Base-by-base conservation (phyloP, 441 rosid species). In the Daphne laureola region DNA sequence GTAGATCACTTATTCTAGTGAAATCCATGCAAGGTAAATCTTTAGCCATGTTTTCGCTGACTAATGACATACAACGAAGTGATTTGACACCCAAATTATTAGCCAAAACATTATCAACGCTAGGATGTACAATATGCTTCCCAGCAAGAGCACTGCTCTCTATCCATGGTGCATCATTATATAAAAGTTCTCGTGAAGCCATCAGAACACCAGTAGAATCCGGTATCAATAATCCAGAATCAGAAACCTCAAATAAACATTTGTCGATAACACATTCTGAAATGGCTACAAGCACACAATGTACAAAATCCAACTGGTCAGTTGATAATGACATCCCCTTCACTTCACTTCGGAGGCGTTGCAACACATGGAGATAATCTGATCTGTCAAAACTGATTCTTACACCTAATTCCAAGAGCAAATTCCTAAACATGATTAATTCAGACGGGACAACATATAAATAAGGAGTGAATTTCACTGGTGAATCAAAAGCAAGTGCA, bases 151-250 rank as follows among this genome's bases (percentile, higher is more conserved):
- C 68, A 75, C 66, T 70, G 58, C 67, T 76, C 74, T 93, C 97
- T 58, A 93, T 90, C 98, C 98, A 93, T n/a, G 97, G 97, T 61
- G 98, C 98, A 73, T 93, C 98, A 69, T 93, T 90, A 74, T 81
- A 87, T n/a, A 89, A 77, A 65, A 93, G 89, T 68, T 93, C 84
- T 58, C 78, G 76, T 35, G 79, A 80, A 49, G 67, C 68, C 69
- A 69, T 73, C 71, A 93, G 75, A 71, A 77, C 51, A 61, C 97
- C 96, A 65, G 71, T 73, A 35, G 87, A 73, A 82, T 87, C 84
- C 8, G 98, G 98, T 67, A 83, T 75, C 66, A 89, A 66, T 65
- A 93, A 57, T 60, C 76, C 71, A 57, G 77, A 61, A 58, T 65
- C 73, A 52, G 76, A 78, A 65, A 74, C 81, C 79, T 78, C 81